These are phyloP conservation scores for Babesia ovata DNA, from an alignment of 169 alveolate genomes.

Conservation along the genomic window DNA sequence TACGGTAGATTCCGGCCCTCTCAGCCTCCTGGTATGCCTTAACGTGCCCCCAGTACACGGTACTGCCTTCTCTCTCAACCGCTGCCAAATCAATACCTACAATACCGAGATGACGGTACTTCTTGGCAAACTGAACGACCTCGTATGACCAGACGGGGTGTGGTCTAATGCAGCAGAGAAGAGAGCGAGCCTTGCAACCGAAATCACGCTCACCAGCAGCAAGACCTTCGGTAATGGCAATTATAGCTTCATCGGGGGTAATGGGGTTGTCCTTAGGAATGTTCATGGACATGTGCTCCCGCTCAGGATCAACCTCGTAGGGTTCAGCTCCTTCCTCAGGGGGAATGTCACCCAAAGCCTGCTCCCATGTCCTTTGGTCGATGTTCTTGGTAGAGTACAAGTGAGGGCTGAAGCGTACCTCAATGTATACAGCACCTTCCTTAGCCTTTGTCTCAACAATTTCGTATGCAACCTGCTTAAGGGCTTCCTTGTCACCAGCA, in stretches of 20 bases:
- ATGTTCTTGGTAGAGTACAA: not conserved
- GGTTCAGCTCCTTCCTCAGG: conserved; percentile 1
- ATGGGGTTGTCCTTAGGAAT: not conserved
- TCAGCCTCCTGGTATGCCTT: conserved; percentile 38
- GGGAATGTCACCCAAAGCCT: conserved; percentile 22
- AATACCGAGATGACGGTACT: conserved; percentile 25
- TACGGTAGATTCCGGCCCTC: conserved; percentile 14
- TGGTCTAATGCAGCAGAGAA: conserved; percentile 26
- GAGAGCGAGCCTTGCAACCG: conserved; percentile 17
- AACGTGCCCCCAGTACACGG: conserved; percentile 20
- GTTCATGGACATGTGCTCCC: conserved; percentile 15
- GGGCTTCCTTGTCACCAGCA: conserved; percentile 25
- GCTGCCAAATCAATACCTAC: conserved; percentile 30
- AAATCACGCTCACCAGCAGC: conserved; percentile 13
- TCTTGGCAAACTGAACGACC: conserved; percentile 25
- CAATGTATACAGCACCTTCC: conserved; percentile 33
- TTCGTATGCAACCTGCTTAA: conserved; percentile 22
- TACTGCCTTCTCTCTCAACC: conserved; percentile 3
- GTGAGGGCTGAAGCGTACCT: conserved; percentile 33
- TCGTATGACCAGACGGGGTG: conserved; percentile 29
- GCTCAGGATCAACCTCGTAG: not conserved
- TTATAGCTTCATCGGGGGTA: conserved; percentile 28
- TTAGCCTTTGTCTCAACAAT: conserved; percentile 24
- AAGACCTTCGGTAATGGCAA: conserved; percentile 25
- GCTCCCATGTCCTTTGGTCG: conserved; percentile 12